phyloP scores from a whole-genome alignment of 371 early-diverging fungal species.

The Mortierella sp. region DNA sequence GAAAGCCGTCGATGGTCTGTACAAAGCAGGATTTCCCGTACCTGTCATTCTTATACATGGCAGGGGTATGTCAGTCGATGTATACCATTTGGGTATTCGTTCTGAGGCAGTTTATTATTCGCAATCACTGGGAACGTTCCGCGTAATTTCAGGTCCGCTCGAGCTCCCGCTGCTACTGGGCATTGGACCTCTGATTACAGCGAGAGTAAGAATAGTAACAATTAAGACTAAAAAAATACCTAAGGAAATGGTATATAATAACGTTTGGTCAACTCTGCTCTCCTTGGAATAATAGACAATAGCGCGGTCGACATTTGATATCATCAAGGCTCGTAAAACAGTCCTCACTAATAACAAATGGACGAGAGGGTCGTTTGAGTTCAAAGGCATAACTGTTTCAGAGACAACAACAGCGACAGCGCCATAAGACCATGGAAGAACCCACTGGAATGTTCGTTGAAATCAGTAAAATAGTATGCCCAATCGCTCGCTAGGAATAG shows the following conservation, averaged over 20 bases:
- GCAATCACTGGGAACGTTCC: slow-evolving; percentile 13
- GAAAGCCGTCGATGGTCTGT: slow-evolving; percentile 15
- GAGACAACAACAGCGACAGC: neutral
- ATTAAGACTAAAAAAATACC: neutral
- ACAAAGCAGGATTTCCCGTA: slow-evolving; percentile 5
- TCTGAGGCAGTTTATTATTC: slow-evolving; percentile 16
- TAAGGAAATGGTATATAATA: neutral
- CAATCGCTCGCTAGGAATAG: too few relatives aligned
- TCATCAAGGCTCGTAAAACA: neutral
- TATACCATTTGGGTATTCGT: slow-evolving; percentile 12
- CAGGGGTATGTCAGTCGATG: slow-evolving; percentile 14
- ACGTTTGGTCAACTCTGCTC: neutral
- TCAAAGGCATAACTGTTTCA: slow-evolving; percentile 2
- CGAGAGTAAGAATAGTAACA: slow-evolving; percentile 10
- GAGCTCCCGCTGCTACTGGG: slow-evolving; percentile 19
- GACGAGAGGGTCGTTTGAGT: slow-evolving; percentile 20
- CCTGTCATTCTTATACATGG: slow-evolving; percentile 23
- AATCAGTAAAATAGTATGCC: too few relatives aligned
- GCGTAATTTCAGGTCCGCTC: slow-evolving; percentile 16
- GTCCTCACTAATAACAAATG: slow-evolving; percentile 1
- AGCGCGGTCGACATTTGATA: slow-evolving; percentile 9
- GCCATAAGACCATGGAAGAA: too few relatives aligned
- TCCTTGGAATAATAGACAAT: neutral
- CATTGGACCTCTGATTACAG: slow-evolving; percentile 18
- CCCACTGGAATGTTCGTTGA: too few relatives aligned